These are phyloP conservation scores for Nakazawaea siamensis DNA, from an alignment of 805 yeast species.

Conservation along the genomic window DNA sequence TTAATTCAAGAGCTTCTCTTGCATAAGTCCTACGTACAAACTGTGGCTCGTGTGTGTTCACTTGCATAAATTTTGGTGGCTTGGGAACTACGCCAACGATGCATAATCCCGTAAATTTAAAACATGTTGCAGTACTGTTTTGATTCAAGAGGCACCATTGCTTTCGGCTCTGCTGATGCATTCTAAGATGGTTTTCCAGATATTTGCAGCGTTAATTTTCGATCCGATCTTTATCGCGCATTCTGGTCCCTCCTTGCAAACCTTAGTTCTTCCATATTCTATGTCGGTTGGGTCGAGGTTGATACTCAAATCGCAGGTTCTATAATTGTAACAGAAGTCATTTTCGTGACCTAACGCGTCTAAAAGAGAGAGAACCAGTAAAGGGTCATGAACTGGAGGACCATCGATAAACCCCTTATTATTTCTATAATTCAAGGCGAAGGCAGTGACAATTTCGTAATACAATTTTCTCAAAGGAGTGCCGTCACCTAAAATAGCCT, in stretches of 20 bases:
- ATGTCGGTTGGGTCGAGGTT: constrained; percentile 15
- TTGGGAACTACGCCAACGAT: no score
- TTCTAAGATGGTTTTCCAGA: constrained; percentile 36
- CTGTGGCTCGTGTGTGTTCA: no score
- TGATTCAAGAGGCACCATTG: no score
- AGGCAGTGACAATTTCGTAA: constrained; percentile 40
- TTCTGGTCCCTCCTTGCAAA: constrained; percentile 20
- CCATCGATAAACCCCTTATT: constrained; percentile 39
- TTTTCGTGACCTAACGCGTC: constrained; percentile 26
- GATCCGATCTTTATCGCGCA: constrained; percentile 25
- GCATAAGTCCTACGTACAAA: no score
- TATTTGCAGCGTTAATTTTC: constrained; percentile 27
- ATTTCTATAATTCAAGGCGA: constrained; percentile 38
- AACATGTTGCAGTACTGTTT: no score
- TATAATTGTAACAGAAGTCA: constrained; percentile 13
- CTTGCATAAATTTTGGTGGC: no score
- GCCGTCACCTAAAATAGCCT: constrained; percentile 27
- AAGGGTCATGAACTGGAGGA: constrained; percentile 78
- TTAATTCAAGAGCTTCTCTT: no score
- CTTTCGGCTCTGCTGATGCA: constrained; percentile 30
- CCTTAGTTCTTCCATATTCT: constrained; percentile 17
- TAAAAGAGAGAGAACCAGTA: constrained; percentile 55
- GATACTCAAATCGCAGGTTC: constrained; percentile 2
- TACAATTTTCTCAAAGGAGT: constrained; percentile 44
- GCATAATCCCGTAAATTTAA: no score